Evolutionary conservation across 164 flowering plant species (phyloP), one percentile per base, ranked within the genome.

Genomic region (Santalum album): DNA sequence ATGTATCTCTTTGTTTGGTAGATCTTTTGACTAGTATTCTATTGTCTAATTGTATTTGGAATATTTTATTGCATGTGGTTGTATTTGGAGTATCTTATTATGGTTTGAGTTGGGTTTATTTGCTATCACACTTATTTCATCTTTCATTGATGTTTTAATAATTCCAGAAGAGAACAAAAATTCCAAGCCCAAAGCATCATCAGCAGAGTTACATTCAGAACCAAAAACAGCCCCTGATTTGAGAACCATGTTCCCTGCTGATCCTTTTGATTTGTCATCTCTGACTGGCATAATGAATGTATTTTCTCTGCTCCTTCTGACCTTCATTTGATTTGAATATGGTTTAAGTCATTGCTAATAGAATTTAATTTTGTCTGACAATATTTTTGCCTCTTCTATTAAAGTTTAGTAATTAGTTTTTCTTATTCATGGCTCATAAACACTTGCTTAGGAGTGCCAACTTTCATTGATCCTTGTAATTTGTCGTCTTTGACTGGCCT

Each of bases 221-320:
- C 71, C 42, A 48, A 51, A 69, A 60, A 55, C 59, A 44, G 54
- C 67, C 56, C 35, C 80, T 53, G 56, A 50, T 14, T 63, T 76
- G 24, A 76, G 66, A 56, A 44, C 79, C 58, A 78, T 69, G 11
- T 60, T 69, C 58, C 68, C 72, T 27, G 32, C 75, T 51, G 72
- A 81, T 68, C 77, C 90, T 46, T 89, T 89, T 65, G 96, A 86
- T 77, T 82, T 89, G 60, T 89, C 96, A 19, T 82, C 89, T 17
- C 79, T 89, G 89, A 19, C 75, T 36, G 83, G 83, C 62, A 71
- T 89, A 39, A 86, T 89, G 22, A 86, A 83, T 74, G 96, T 88
- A 76, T 46, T 26, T 58, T 35, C 21, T 44, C 29, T 56, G 43
- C 25, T 53, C 7, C 26, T 10, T 18, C 3, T 16, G 16, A 48